Base-by-base conservation (phyloP, 768 basidiomycete genomes). In the Tulasnella sp. region DNA sequence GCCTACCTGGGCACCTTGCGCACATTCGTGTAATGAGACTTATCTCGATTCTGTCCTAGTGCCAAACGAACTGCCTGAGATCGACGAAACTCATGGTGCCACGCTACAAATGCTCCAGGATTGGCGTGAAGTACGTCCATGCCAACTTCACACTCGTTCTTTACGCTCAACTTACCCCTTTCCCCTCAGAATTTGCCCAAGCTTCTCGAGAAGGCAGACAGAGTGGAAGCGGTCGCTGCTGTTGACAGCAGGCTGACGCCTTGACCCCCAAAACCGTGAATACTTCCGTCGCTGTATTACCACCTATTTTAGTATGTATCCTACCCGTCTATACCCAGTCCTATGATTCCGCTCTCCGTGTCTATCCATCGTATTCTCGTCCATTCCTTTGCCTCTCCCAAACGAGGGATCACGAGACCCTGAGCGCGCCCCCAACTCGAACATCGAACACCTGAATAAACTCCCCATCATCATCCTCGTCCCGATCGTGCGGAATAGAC, bases 231-330 rank as follows among this genome's bases (percentile, higher is more conserved):
- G 34, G 78, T 72, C 14, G 39, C 56, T 24, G 21, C 71, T 24
- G 78, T 74, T 21, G 78, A 79, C 68, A 72, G 71, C 31, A 71
- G 46, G 52, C 71, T 79, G 42, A 73, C 71, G 9, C 78, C 78
- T 7, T 79, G 40, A 79, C 34, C 9, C 16, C 62, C 18, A 31
- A 14, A 14, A 68, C 12, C 34, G 4, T n/a, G 27, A 31, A 27
- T 14, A 34, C n/a, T 31, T n/a, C 42, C 62, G 34, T 8, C n/a
- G 62, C 12, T 68, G 62, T 68, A 68, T 68, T 68, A 68, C n/a
- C 62, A 68, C 62, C 14, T 68, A 27, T 6, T 2, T 14, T 27
- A 68, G 62, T n/a, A 68, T 68, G 42, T 79, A 74, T 79, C 48
- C 71, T 71, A 78, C 18, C 56, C 39, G 38, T 16, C 42, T 78